These are phyloP conservation scores for Senna tora DNA, from an alignment of 306 rosid genomes.

Conservation along the genomic window DNA sequence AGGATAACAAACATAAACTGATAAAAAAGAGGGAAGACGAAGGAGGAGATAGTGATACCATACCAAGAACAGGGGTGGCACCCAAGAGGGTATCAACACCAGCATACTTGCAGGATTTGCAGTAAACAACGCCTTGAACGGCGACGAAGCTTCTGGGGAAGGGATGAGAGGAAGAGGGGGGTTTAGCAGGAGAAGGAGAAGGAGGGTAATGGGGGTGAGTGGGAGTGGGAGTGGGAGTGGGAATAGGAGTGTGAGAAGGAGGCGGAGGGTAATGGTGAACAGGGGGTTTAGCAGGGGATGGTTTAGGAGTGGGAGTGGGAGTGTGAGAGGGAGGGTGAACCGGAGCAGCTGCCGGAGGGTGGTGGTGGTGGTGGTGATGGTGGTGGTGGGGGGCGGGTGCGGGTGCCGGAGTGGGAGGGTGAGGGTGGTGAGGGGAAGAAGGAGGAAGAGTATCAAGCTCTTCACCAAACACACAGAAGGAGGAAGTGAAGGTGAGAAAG, in stretches of 20 bases:
- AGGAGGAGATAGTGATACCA: not conserved
- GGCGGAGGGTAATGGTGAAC: constrained; percentile 10
- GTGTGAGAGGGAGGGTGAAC: not conserved
- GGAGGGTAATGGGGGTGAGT: not conserved
- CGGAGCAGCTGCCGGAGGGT: not conserved
- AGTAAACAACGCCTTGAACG: constrained; percentile 88
- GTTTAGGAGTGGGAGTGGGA: constrained; percentile 18
- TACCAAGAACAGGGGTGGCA: constrained; percentile 67
- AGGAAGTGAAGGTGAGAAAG: too few relatives aligned
- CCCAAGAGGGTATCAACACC: constrained; percentile 62
- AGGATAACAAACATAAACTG: not conserved
- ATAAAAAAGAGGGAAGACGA: too few relatives aligned
- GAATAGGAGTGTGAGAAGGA: too few relatives aligned
- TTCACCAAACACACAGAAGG: constrained; percentile 36
- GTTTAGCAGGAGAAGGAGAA: constrained; percentile 25
- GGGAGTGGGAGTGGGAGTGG: too few relatives aligned
- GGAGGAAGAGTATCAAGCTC: constrained; percentile 39
- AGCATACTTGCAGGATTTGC: constrained; percentile 74
- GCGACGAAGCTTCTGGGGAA: constrained; percentile 61
- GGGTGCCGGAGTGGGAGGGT: not conserved
- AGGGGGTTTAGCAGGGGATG: constrained; percentile 31
- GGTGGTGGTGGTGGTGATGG: not conserved
- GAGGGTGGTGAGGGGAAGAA: constrained; percentile 29
- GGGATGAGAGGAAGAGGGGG: constrained; percentile 29
- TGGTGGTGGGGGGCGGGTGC: not conserved